Base-by-base conservation (phyloP, 345 rosid genomes). In the Linum lewisii region DNA sequence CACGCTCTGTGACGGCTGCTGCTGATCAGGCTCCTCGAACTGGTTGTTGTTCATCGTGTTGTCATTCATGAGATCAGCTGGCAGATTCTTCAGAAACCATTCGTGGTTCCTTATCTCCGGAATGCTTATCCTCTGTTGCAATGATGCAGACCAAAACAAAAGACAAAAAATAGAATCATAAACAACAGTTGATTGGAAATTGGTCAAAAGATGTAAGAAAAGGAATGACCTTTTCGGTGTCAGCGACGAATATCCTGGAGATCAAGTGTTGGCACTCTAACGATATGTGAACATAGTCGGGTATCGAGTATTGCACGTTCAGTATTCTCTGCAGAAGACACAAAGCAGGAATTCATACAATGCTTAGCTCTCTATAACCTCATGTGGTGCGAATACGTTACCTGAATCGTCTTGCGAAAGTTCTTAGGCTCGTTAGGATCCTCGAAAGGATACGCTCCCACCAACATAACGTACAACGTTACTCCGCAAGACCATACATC, bases 401-500 rank as follows among this genome's bases (percentile, higher is more conserved):
- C 99, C 18, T 90, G 95, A 72, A 94, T 90, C 4, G 99, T 94
- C 69, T 75, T 84, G 63, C 81, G 90, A 70, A 94, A 90, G 71
- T 90, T 94, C 81, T 82, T 94, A 44, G 99, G 99, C 66, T 90
- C 97, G 15, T 84, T 95, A 1, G 99, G 97, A 68, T 90, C 97
- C 81, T 94, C 99, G 3, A 94, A 94, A 60, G 99, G 99, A 73
- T 90, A 94, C 14, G 97, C 92, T 76, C 99, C 99, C 55, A 90
- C 99, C 63, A 90, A 69, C 99, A 94, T 94, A 13, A 94, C 99
- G 45, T 85, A 94, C 53, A 94, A 64, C 60, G 99, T 94, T 57
- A 94, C 99, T 16, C 99, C 97, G 66, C 99, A 94, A 21, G 99
- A 94, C 97, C 99, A 94, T 29, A 93, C 99, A 75, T 93, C 99